Evolutionary conservation across 2,329 filamentous ascomycete genomes (phyloP).

Genomic region (Aureobasidium pullulans): DNA sequence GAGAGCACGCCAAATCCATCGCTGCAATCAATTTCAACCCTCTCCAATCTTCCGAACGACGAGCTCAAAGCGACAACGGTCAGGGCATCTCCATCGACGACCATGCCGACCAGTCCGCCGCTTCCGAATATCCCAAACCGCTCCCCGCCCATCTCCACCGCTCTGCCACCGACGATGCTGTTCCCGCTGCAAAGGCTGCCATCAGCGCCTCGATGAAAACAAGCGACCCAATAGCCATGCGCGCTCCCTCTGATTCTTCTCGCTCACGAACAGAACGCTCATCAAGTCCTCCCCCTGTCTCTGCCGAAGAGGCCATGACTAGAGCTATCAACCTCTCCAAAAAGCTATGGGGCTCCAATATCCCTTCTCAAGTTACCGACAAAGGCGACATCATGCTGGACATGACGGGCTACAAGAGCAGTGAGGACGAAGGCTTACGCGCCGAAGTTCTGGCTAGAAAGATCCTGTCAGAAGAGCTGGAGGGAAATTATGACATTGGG

Average conservation of each 20-base stretch:
- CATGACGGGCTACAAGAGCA: conserved; percentile 94
- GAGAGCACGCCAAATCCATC: conserved; percentile 10
- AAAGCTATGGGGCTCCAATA: conserved; percentile 82
- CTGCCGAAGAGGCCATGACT: conserved; percentile 67
- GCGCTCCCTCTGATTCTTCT: conserved; percentile 19
- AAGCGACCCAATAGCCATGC: conserved; percentile 20
- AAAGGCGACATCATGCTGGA: conserved; percentile 93
- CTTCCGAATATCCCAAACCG: conserved; percentile 16
- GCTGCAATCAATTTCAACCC: conserved; percentile 1
- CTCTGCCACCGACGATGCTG: conserved; percentile 47
- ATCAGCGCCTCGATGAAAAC: conserved; percentile 28
- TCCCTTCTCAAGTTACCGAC: conserved; percentile 86
- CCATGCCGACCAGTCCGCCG: neutral
- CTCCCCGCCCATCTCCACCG: conserved; percentile 34
- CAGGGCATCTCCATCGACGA: conserved; percentile 10
- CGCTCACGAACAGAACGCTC: conserved; percentile 42
- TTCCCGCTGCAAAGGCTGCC: conserved; percentile 37
- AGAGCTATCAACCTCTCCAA: conserved; percentile 79
- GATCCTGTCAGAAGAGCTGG: conserved; percentile 84
- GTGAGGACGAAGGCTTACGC: conserved; percentile 81
- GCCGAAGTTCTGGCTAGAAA: conserved; percentile 91
- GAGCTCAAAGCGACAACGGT: conserved; percentile 11
- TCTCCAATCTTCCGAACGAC: neutral
- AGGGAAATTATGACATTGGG: conserved; percentile 94
- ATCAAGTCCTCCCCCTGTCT: conserved; percentile 67